Percentiles rank a stretch among this genome's conserved stretches.
phyloP scores from a whole-genome alignment of 495 filamentous ascomycete species.

The Pyronema domesticum region DNA sequence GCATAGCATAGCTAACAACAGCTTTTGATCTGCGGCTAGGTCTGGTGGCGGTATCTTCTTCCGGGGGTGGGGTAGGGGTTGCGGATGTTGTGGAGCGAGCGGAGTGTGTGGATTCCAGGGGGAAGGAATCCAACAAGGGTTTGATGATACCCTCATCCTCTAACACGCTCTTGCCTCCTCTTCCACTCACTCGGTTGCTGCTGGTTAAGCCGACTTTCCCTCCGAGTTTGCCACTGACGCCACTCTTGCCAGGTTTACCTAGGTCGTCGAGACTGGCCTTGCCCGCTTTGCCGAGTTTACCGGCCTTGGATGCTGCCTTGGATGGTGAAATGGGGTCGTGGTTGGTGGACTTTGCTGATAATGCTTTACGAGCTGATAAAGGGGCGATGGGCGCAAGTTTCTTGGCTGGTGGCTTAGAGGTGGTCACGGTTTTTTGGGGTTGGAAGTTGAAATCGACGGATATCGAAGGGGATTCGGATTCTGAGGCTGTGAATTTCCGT shows the following conservation, averaged over 20 bases:
- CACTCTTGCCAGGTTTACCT: neutral
- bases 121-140: neutral
- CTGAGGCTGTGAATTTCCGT: too few species aligned
- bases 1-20: slow-evolving; percentile 68
- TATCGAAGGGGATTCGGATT: too few species aligned
- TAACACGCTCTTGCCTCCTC: neutral
- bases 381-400: too few species aligned
- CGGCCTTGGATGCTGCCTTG: neutral
- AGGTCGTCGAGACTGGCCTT: neutral
- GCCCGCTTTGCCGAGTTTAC: too few species aligned
- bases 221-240: neutral
- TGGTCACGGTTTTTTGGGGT: too few species aligned
- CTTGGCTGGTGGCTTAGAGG: too few species aligned
- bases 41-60: slow-evolving; percentile 27
- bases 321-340: too few species aligned
- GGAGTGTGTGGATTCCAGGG: slow-evolving; percentile 10
- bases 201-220: slow-evolving; percentile 9
- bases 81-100: slow-evolving; percentile 11
- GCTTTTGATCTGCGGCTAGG: slow-evolving; percentile 39
- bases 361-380: too few species aligned
- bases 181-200: slow-evolving; percentile 5
- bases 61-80: slow-evolving; percentile 36
- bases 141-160: too few species aligned
- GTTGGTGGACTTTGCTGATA: too few species aligned
- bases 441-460: too few species aligned